Evolutionary conservation across 768 basidiomycete genomes (phyloP).

Genomic region (Pulveroboletus ravenelii): DNA sequence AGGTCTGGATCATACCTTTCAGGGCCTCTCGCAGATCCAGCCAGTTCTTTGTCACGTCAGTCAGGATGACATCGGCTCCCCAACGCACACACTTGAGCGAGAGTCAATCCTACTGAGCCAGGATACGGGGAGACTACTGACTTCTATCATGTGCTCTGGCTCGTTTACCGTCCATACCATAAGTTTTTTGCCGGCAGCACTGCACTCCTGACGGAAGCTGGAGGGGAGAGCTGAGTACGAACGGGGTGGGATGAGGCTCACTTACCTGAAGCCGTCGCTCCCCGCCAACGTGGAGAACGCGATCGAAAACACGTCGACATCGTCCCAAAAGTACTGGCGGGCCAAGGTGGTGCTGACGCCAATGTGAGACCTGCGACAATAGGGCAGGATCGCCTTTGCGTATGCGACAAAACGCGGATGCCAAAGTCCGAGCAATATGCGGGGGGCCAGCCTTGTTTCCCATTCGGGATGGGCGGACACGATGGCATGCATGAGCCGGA

Average conservation of each 20-base stretch:
- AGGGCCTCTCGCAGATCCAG: slow-evolving; percentile 56
- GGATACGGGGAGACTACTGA: slow-evolving; percentile 27
- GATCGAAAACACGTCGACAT: slow-evolving; percentile 84
- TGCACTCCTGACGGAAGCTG: slow-evolving; percentile 81
- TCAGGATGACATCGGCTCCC: slow-evolving; percentile 75
- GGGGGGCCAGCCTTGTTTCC: slow-evolving; percentile 72
- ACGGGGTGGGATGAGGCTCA: slow-evolving; percentile 4
- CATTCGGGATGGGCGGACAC: slow-evolving; percentile 64
- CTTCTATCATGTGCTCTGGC: slow-evolving; percentile 87
- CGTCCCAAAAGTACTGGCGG: slow-evolving; percentile 83
- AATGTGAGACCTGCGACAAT: slow-evolving; percentile 82
- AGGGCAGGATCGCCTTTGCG: slow-evolving; percentile 73
- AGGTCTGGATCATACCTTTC: slow-evolving; percentile 36
- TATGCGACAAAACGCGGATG: slow-evolving; percentile 84
- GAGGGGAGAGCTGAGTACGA: slow-evolving; percentile 5
- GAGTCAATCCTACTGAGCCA: neutral
- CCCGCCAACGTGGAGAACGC: slow-evolving; percentile 68
- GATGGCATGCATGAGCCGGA: slow-evolving; percentile 67
- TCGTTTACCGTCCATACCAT: slow-evolving; percentile 98
- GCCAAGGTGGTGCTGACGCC: slow-evolving; percentile 68
- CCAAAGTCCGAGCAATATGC: slow-evolving; percentile 81
- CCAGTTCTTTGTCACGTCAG: slow-evolving; percentile 69
- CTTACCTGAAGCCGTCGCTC: slow-evolving; percentile 66
- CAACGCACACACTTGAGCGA: slow-evolving; percentile 63
- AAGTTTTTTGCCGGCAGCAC: slow-evolving; percentile 70